A percentile compares a stretch with the other conserved stretches of the same genome.
These are phyloP conservation scores for Dryadomyces sulphureus DNA, from an alignment of 2,329 filamentous ascomycete genomes.

Conservation along the genomic window DNA sequence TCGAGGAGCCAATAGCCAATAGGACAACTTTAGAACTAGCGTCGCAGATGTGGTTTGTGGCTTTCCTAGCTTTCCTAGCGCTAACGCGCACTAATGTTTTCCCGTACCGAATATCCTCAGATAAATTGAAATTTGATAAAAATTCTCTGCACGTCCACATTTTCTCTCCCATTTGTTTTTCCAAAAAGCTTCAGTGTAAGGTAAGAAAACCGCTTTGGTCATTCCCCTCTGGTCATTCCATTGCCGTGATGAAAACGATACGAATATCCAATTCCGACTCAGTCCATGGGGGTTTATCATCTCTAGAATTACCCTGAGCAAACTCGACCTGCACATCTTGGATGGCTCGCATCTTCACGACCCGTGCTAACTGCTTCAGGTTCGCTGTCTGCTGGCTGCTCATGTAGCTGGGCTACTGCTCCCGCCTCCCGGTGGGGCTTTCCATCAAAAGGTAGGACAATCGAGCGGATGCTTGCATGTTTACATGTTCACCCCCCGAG, in stretches of 20 bases:
- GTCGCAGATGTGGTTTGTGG: no score
- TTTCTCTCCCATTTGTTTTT: no score
- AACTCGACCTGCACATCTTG: constrained; percentile 14
- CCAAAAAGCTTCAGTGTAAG: background rate
- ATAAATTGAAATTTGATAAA: no score
- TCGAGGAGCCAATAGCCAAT: no score
- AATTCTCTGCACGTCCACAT: background rate
- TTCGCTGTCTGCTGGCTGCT: background rate
- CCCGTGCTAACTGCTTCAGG: background rate
- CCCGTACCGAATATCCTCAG: no score
- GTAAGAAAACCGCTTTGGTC: background rate
- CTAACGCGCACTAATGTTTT: no score
- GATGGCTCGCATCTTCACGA: constrained; percentile 2
- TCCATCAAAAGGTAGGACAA: constrained; percentile 31
- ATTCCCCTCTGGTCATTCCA: constrained; percentile 1
- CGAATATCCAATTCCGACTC: constrained; percentile 52
- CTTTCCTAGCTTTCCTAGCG: no score
- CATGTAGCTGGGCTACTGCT: background rate
- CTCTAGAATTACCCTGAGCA: constrained; percentile 44
- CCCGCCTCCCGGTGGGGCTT: constrained; percentile 1
- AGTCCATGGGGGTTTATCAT: constrained; percentile 37
- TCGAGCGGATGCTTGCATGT: background rate
- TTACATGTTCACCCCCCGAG: constrained; percentile 13
- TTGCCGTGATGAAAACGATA: constrained; percentile 29
- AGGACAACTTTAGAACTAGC: no score